These are phyloP conservation scores for Leptographium radiaticola DNA, from an alignment of 2,329 filamentous ascomycete genomes.

Conservation along the genomic window DNA sequence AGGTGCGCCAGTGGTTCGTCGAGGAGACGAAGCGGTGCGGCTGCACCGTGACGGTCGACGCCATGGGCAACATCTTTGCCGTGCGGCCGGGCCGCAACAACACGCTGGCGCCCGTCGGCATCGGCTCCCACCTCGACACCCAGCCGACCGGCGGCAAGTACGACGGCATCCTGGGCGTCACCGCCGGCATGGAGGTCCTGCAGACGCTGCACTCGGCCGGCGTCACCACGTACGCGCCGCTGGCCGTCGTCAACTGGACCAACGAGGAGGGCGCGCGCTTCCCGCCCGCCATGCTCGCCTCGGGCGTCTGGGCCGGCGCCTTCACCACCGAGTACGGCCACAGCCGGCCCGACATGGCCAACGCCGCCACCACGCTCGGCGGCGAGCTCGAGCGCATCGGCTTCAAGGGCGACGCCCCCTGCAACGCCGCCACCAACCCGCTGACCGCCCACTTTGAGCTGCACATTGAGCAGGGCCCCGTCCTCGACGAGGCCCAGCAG, in stretches of 20 bases:
- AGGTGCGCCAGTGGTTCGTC: constrained; percentile 64
- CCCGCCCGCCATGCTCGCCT: constrained; percentile 60
- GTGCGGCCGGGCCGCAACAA: constrained; percentile 47
- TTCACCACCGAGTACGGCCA: constrained; percentile 50
- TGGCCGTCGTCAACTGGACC: constrained; percentile 70
- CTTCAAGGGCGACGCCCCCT: constrained; percentile 47
- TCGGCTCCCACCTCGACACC: constrained; percentile 57
- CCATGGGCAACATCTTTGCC: constrained; percentile 77
- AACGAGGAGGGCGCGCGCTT: constrained; percentile 77
- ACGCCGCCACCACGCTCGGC: constrained; percentile 44
- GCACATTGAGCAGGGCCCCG: constrained; percentile 74
- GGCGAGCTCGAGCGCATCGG: constrained; percentile 59
- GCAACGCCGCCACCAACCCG: constrained; percentile 44
- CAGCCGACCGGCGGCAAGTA: constrained; percentile 55
- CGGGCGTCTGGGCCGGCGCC: constrained; percentile 63
- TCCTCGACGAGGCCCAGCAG: constrained; percentile 50
- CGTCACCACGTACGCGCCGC: constrained; percentile 54
- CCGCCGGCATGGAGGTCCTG: constrained; percentile 61
- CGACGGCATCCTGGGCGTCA: constrained; percentile 65
- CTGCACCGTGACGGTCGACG: constrained; percentile 55
- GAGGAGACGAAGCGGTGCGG: constrained; percentile 49
- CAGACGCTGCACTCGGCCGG: constrained; percentile 53
- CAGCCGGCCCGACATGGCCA: constrained; percentile 46
- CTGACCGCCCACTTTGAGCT: constrained; percentile 72
- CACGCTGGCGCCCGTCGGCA: constrained; percentile 50